Evolutionary conservation across 1,284 basidiomycete genomes (phyloP).

Genomic region (Cryptococcus sp.): DNA sequence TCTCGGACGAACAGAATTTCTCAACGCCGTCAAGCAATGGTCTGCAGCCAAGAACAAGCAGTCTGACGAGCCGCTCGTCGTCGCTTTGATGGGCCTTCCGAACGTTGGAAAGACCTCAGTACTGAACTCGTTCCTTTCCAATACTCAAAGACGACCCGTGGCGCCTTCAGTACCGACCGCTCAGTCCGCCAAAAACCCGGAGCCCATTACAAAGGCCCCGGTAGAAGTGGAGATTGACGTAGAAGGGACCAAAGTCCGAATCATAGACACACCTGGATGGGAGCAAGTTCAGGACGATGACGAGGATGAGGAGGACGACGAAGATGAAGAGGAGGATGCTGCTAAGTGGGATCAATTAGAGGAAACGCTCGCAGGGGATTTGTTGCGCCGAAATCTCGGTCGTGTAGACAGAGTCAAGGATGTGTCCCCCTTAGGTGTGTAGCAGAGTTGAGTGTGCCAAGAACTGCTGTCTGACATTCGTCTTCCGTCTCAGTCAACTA

Average conservation of each 20-base stretch:
- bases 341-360: constrained; percentile 56
- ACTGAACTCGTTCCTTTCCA: constrained; percentile 69
- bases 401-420: constrained; percentile 88
- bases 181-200: constrained; percentile 58
- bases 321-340: constrained; percentile 55
- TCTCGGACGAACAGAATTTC: constrained; percentile 38
- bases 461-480: neutral
- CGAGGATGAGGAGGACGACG: constrained; percentile 46
- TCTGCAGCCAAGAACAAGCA: constrained; percentile 29
- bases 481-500: constrained; percentile 61
- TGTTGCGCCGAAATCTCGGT: constrained; percentile 76
- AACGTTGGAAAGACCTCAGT: constrained; percentile 80
- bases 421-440: constrained; percentile 70
- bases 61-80: constrained; percentile 54
- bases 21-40: constrained; percentile 24
- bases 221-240: constrained; percentile 62
- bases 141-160: constrained; percentile 43
- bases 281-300: constrained; percentile 58
- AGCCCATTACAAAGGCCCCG: constrained; percentile 68
- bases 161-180: constrained; percentile 63
- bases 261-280: constrained; percentile 86
- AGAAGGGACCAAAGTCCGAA: constrained; percentile 56
- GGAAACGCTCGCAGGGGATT: constrained; percentile 63
- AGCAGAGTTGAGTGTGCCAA: neutral
- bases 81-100: constrained; percentile 71